Base-by-base conservation (phyloP, 306 rosid genomes). In the Lagenaria siceraria region DNA sequence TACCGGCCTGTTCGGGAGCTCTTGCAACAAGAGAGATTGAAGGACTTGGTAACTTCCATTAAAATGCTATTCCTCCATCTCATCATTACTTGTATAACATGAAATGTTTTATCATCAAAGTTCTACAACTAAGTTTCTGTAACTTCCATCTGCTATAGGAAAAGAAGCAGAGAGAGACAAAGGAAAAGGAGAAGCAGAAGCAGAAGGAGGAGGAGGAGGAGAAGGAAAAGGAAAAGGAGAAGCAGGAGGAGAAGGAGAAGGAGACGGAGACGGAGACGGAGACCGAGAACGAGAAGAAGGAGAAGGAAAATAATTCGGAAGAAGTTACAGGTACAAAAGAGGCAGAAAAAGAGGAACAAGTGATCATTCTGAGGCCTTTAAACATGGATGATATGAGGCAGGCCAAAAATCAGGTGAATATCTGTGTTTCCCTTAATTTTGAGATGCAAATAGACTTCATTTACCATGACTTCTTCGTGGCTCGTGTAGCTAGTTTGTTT, bases 1-100 rank as follows among this genome's bases (percentile, higher is more conserved):
- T 96, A 92, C 81, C 88, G 90, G 69, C 99, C 98, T 11, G 93
- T 96, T 58, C 85, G 97, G 85, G 98, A 96, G 90, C 87, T 96
- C 48, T 63, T 96, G 80, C 86, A 90, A 84, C 91, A 86, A 65
- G 99, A 96, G 85, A 88, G 91, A 80, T 61, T 51, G 77, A 95
- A 95, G 81, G 95, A 95, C 29, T 40, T 40, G 97, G 97, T 95
- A 88, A 79, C 62, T 79, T 15, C 65, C 51, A 73, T 56, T 63
- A 6, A 4, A 63, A n/a, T n/a, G 7, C 73, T 77, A 38, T 74
- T 82, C 65, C 76, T 49, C 46, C 62, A 6, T 17, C 33, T 36
- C 22, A 33, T 31, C 51, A 33, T 43, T 19, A 11, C 35, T 76
- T 12, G 46, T 69, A 14, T 43, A 69, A 49, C 18, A 15, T 29